phyloP scores from a whole-genome alignment of 805 yeast species.

The Lipomyces starkeyi region DNA sequence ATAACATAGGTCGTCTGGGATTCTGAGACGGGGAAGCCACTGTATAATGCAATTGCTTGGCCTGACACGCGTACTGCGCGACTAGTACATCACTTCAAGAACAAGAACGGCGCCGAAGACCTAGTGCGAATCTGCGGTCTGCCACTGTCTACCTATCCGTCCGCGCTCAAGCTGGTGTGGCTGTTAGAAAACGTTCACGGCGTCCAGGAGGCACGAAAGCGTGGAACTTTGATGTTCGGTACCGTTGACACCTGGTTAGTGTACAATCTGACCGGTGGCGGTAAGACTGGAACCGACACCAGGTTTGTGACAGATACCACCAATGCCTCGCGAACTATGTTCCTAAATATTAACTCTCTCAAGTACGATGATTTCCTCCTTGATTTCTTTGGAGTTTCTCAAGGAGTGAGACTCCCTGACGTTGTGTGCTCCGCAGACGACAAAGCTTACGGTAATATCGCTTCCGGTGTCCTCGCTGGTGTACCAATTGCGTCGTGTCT shows the following conservation, averaged over 20 bases:
- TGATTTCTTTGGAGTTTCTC: constrained; percentile 80
- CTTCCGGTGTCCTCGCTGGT: constrained; percentile 56
- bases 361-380: constrained; percentile 79
- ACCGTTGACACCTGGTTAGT: constrained; percentile 95
- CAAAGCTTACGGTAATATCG: constrained; percentile 75
- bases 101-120: constrained; percentile 60
- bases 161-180: constrained; percentile 91
- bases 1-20: constrained; percentile 66
- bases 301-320: constrained; percentile 75
- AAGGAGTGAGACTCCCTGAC: constrained; percentile 67
- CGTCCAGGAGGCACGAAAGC: constrained; percentile 70
- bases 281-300: constrained; percentile 59
- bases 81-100: constrained; percentile 67
- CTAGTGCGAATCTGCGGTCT: constrained; percentile 76
- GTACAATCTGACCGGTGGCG: constrained; percentile 71
- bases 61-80: constrained; percentile 87
- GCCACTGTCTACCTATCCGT: constrained; percentile 88
- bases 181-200: constrained; percentile 75
- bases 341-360: constrained; percentile 78
- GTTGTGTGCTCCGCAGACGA: constrained; percentile 69
- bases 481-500: constrained; percentile 87
- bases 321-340: constrained; percentile 89
- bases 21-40: constrained; percentile 77
- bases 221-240: constrained; percentile 85
- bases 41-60: constrained; percentile 93